These are phyloP conservation scores for Trametes maxima DNA, from an alignment of 768 basidiomycete species.

Conservation along the genomic window DNA sequence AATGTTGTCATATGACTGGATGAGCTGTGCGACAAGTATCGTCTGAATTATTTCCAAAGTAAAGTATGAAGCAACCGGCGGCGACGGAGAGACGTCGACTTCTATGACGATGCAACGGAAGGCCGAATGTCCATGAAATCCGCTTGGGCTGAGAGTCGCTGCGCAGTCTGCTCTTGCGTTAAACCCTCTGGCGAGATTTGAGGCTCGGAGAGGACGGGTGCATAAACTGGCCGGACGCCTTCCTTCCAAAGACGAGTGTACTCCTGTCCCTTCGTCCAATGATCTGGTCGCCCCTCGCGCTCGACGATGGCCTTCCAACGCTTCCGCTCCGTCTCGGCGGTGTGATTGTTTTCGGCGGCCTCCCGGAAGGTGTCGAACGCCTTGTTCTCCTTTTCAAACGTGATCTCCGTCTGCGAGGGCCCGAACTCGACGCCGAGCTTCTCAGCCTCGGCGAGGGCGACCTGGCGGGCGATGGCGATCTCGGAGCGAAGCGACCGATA, in stretches of 20 bases:
- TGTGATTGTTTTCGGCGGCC: conserved; percentile 43
- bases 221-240: conserved; percentile 67
- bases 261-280: conserved; percentile 75
- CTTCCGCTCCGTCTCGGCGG: conserved; percentile 46
- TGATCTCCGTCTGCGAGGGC: conserved; percentile 59
- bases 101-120: neutral
- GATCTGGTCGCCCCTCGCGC: conserved; percentile 36
- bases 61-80: conserved; percentile 1
- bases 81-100: neutral
- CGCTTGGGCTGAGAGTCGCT: neutral
- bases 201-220: conserved; percentile 53
- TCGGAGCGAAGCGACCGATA: conserved; percentile 88
- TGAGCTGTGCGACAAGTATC: neutral
- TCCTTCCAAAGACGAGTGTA: conserved; percentile 75
- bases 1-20: neutral
- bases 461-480: conserved; percentile 71
- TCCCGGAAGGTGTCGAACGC: conserved; percentile 63
- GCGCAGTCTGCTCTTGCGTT: conserved; percentile 6
- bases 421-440: conserved; percentile 68
- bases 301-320: conserved; percentile 65
- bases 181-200: conserved; percentile 26
- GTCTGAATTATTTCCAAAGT: conserved; percentile 10
- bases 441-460: conserved; percentile 82
- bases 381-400: conserved; percentile 63
- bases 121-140: conserved; percentile 8